phyloP scores from a whole-genome alignment of 208 protist species.

The Leptomonas pyrrhocoris region DNA sequence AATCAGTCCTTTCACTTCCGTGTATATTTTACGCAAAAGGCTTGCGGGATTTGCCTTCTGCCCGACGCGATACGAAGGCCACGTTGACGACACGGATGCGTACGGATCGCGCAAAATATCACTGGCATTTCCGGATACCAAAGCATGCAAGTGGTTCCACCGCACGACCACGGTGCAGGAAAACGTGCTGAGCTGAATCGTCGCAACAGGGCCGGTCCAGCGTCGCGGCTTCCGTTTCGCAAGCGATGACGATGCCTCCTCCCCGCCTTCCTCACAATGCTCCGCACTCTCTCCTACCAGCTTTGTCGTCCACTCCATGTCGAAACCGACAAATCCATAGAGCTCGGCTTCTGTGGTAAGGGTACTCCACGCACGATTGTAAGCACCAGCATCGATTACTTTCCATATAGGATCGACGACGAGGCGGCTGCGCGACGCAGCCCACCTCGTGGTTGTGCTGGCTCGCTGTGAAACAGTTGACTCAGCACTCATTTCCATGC shows the following conservation, averaged over 20 bases:
- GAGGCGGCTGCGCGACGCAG: conserved; percentile 16
- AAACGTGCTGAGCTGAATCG: conserved; percentile 57
- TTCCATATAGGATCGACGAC: conserved; percentile 67
- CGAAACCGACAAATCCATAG: conserved; percentile 57
- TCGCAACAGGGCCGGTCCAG: conserved; percentile 42
- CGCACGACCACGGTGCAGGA: conserved; percentile 51
- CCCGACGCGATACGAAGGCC: conserved; percentile 40
- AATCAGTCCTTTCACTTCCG: conserved; percentile 34
- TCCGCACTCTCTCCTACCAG: not conserved
- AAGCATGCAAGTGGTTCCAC: conserved; percentile 39
- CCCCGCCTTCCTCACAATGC: not conserved
- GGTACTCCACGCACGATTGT: conserved; percentile 26
- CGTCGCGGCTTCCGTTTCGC: conserved; percentile 8
- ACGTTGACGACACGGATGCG: conserved; percentile 26
- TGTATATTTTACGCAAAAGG: conserved; percentile 27
- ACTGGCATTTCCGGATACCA: conserved; percentile 22
- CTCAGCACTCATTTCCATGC: not conserved
- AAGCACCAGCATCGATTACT: conserved; percentile 32
- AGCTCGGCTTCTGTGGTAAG: conserved; percentile 36
- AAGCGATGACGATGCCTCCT: not conserved
- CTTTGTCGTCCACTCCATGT: conserved; percentile 68
- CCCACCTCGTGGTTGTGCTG: not conserved
- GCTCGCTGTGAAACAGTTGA: not conserved
- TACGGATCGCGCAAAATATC: conserved; percentile 27
- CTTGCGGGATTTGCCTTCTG: conserved; percentile 21